Evolutionary conservation across 1,139 yeast species (phyloP), one percentile per base, ranked within the genome.

Genomic region (Protomyces lactucae-debilis): DNA sequence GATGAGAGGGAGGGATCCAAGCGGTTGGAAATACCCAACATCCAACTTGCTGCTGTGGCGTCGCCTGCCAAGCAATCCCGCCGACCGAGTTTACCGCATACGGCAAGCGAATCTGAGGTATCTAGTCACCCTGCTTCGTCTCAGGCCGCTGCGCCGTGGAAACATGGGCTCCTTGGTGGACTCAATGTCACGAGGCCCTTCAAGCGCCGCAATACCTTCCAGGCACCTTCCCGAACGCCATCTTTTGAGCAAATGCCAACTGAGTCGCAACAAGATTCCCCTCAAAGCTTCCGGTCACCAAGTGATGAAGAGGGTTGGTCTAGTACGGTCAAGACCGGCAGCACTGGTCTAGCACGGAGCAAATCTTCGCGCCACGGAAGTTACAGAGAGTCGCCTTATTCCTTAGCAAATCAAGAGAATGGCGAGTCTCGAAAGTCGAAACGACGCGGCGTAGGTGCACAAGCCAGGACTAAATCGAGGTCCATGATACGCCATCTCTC

Each of bases 401-500:
- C 48, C 18, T 6, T 43, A 9, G 9, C 25, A 5, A 23, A 18
- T 21, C 12, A n/a, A 16, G 23, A 43, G 12, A 6, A 21, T 21
- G 25, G 12, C 48, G 48, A 43, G 25, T 43, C 48, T 2, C 48
- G 48, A 18, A 43, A 43, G 48, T 18, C 25, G 5, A 43, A 43
- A 18, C 48, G 48, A 8, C 45, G 36, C 14, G 32, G 21, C 4
- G n/a, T 32, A 14, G 36, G 23, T 14, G 14, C 43, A 1, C 63
- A 59, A 14, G 35, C 52, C 16, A 37, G 63, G 14, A 59, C 56
- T 18, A 52, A 59, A 18, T 59, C 63, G 12, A 39, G 45, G 21
- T 59, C 63, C 18, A 18, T 59, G 45, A 32, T 59, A 3, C 39
- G 63, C 14, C 63, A 59, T 12, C 21, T 39, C 3, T 43, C 48